Conservation (phyloP, 1,284 basidiomycete species). For the Hemileia vastatrix region DNA sequence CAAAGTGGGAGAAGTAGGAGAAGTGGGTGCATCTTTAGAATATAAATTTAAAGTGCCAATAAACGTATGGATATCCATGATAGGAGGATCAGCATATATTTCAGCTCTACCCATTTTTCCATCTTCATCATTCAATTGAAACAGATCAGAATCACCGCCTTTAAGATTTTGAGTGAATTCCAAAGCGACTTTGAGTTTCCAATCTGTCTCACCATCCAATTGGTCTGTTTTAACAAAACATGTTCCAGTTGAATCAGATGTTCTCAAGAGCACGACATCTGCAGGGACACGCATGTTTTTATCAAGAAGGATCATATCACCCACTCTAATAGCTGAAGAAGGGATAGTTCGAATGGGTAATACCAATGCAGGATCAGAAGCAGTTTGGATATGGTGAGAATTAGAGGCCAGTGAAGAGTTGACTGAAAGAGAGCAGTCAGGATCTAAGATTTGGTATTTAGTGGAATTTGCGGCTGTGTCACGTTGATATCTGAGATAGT, state of each 20-base stretch:
- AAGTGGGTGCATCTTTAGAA: neutral
- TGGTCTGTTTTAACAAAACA: conserved; percentile 98
- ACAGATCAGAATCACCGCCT: conserved; percentile 55
- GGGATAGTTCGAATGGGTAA: conserved; percentile 53
- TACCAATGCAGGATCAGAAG: conserved; percentile 18
- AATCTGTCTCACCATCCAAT: conserved; percentile 96
- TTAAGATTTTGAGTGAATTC: conserved; percentile 67
- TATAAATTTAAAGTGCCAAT: conserved; percentile 63
- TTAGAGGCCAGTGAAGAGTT: conserved; percentile 43
- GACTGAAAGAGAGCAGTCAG: conserved; percentile 22
- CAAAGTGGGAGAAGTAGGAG: too few species aligned
- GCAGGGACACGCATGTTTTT: conserved; percentile 97
- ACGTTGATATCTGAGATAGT: conserved; percentile 82
- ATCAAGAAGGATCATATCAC: conserved; percentile 81
- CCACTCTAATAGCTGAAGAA: conserved; percentile 77
- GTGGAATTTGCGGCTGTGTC: conserved; percentile 92
- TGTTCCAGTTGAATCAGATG: conserved; percentile 74
- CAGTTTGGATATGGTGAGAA: conserved; percentile 33
- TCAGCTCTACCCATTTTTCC: conserved; percentile 27
- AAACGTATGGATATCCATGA: conserved; percentile 94
- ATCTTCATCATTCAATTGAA: conserved; percentile 71
- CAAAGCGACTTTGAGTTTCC: conserved; percentile 90
- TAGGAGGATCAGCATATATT: conserved; percentile 70
- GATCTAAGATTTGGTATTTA: conserved; percentile 71
- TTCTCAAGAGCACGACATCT: conserved; percentile 80